Base-by-base conservation (phyloP, 768 basidiomycete species). In the Naganishia randhawae region DNA sequence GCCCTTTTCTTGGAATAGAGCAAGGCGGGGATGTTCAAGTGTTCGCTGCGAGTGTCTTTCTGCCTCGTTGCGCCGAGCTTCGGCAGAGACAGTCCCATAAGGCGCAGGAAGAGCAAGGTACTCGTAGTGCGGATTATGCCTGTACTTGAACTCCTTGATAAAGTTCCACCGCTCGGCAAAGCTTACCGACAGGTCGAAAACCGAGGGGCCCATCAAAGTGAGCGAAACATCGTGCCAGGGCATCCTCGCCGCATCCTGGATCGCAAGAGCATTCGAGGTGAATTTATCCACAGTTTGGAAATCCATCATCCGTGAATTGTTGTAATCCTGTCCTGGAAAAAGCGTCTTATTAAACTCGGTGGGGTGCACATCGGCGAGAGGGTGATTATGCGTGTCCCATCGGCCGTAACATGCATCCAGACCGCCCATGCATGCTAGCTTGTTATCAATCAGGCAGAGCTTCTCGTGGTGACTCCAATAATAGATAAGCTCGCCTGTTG, bases 381-480 rank as follows among this genome's bases (percentile, higher is more conserved):
- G 93, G 77, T 80, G 80, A 66, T 75, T 89, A 75, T 91, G 86
- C 0, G 90, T 91, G 80, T 98, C 96, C 94, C 95, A 99, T 22
- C 96, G 88, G 13, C 96, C 96, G 73, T 93, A 96, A 82, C 92
- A 97, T 19, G 96, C 83, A 78, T 99, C 96, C 31, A 99, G 86
- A 13, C 96, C 96, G 27, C 96, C 96, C 64, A 96, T 87, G 11
- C 72, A 88, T 13, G 76, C 78, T 1, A 75, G 50, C 52, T 68
- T 76, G 72, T 77, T 78, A 63, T 80, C 78, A 13, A 80, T 75
- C 0, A 78, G 62, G 62, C 77, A 78, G 6, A 80, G 73, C 62
- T 80, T 78, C 70, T 79, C 77, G 67, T 77, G 77, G 63, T 80
- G 77, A 48, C 61, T 66, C 64, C 66, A 67, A 19, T 51, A 51